These are phyloP conservation scores for Xylariaceae sp. DNA, from an alignment of 2,329 filamentous ascomycete genomes.

Conservation along the genomic window DNA sequence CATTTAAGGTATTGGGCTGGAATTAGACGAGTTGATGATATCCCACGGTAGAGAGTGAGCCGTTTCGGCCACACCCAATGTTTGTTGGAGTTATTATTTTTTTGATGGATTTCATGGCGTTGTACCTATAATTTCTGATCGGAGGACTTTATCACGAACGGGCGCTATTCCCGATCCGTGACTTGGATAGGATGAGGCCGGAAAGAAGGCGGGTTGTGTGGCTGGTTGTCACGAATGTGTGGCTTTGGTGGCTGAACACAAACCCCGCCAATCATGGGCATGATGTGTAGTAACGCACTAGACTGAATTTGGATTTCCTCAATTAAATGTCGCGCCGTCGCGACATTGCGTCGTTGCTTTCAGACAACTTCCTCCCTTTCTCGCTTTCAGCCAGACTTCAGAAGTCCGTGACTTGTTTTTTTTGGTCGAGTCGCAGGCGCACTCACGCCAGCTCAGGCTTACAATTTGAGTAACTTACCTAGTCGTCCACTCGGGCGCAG, in stretches of 20 bases:
- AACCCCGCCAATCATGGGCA: neutral
- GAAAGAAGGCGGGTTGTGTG: neutral
- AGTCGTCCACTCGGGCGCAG: slow-evolving; percentile 1
- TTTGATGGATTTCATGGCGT: neutral
- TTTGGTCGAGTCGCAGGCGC: slow-evolving; percentile 14
- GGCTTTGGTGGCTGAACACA: neutral
- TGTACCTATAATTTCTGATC: neutral
- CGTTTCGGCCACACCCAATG: neutral
- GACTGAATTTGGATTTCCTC: slow-evolving; percentile 7
- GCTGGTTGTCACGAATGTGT: neutral
- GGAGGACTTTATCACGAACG: neutral
- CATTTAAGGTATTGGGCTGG: slow-evolving; percentile 15
- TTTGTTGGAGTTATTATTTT: neutral
- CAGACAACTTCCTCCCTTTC: neutral
- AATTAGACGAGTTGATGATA: slow-evolving; percentile 18
- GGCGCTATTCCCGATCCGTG: neutral
- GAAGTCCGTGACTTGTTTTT: slow-evolving; percentile 5
- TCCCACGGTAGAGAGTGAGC: slow-evolving; percentile 11
- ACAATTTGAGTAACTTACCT: neutral
- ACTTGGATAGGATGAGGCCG: neutral
- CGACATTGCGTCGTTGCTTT: slow-evolving; percentile 8
- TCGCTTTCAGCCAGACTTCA: neutral
- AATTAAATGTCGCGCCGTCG: slow-evolving; percentile 13
- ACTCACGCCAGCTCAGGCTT: slow-evolving; percentile 2
- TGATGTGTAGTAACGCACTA: slow-evolving; percentile 4